These are phyloP conservation scores for Strobilomyces dryophilus DNA, from an alignment of 768 basidiomycete species.

Conservation along the genomic window DNA sequence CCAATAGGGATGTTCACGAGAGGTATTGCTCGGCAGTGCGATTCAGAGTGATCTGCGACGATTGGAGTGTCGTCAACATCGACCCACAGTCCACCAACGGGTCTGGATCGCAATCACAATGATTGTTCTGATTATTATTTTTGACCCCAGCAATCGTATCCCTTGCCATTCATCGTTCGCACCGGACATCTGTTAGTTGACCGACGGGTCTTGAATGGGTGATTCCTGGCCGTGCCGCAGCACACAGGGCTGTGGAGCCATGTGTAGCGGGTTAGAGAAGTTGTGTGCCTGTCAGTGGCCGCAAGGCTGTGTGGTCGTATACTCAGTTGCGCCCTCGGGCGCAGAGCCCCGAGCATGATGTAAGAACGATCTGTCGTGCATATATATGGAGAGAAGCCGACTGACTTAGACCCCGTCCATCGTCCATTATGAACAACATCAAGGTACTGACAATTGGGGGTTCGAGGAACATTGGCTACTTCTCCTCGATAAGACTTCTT, in stretches of 20 bases:
- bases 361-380: not conserved
- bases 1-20: not conserved
- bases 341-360: slow-evolving; percentile 3
- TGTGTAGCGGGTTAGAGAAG: not conserved
- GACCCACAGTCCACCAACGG: slow-evolving; percentile 1
- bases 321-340: too few species aligned
- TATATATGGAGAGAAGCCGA: slow-evolving; percentile 1
- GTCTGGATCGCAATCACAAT: not conserved
- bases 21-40: slow-evolving; percentile 41
- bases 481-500: slow-evolving; percentile 43
- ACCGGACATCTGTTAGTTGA: not conserved
- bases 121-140: not conserved
- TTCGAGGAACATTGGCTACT: slow-evolving; percentile 55
- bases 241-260: not conserved
- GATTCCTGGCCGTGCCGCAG: not conserved
- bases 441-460: slow-evolving; percentile 46
- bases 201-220: not conserved
- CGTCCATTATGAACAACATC: slow-evolving; percentile 15
- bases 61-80: slow-evolving; percentile 46
- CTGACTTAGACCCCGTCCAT: not conserved
- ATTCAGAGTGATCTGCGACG: slow-evolving; percentile 63
- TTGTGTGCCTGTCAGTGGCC: too few species aligned
- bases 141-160: not conserved
- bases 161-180: not conserved
- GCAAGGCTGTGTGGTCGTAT: too few species aligned